Evolutionary conservation across 179 eudicot genomes (phyloP).

Genomic region (Gypsophila paniculata): DNA sequence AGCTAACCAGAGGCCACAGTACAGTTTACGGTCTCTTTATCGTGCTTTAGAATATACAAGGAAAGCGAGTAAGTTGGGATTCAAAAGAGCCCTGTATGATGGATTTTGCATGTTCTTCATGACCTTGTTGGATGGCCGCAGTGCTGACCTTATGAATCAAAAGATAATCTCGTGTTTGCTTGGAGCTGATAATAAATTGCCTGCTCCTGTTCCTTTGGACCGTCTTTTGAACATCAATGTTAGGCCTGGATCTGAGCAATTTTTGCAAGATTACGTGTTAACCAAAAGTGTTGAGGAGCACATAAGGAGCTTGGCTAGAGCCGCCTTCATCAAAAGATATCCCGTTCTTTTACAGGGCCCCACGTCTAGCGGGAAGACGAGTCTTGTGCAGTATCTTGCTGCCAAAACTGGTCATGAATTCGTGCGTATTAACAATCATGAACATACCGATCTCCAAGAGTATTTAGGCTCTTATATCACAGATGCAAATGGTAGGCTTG

Average conservation of each 20-base stretch:
- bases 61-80: conserved; percentile 51
- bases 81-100: conserved; percentile 68
- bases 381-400: conserved; percentile 94
- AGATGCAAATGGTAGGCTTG: conserved; percentile 75
- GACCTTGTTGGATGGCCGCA: conserved; percentile 63
- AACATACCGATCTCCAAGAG: conserved; percentile 96
- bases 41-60: conserved; percentile 82
- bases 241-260: conserved; percentile 33
- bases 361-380: conserved; percentile 97
- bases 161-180: conserved; percentile 45
- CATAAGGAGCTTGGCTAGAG: conserved; percentile 68
- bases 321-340: conserved; percentile 71
- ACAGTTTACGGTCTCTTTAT: conserved; percentile 88
- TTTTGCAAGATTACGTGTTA: conserved; percentile 54
- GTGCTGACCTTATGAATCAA: conserved; percentile 62
- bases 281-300: conserved; percentile 78
- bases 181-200: conserved; percentile 43
- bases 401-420: conserved; percentile 82
- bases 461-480: conserved; percentile 93
- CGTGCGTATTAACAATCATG: conserved; percentile 96
- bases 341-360: conserved; percentile 99
- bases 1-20: conserved; percentile 99
- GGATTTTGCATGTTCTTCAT: conserved; percentile 94
- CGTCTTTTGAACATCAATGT: conserved; percentile 37
- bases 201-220: conserved; percentile 43